phyloP scores from a whole-genome alignment of 2,329 filamentous ascomycete genomes.

The Podosphaera xanthii region DNA sequence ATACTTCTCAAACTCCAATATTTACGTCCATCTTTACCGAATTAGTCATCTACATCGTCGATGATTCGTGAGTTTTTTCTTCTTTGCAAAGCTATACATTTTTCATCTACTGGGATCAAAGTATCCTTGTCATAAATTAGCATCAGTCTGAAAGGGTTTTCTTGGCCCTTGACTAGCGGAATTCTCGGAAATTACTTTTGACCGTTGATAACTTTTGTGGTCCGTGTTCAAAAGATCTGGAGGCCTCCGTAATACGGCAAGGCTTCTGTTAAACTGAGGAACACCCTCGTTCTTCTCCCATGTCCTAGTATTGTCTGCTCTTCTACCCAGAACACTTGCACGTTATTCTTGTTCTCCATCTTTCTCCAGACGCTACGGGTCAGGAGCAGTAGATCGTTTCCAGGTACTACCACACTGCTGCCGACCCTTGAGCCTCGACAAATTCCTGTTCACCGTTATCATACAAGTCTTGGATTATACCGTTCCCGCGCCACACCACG shows the following conservation, averaged over 20 bases:
- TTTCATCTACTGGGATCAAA: neutral
- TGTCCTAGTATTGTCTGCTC: constrained; percentile 7
- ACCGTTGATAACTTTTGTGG: constrained; percentile 12
- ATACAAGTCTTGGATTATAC: constrained; percentile 4
- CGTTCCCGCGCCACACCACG: constrained; percentile 12
- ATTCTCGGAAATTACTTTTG: constrained; percentile 14
- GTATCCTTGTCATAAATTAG: neutral
- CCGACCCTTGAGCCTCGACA: constrained; percentile 14
- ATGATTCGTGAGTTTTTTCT: constrained; percentile 12
- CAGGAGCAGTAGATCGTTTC: constrained; percentile 13
- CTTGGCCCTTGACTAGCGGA: constrained; percentile 11
- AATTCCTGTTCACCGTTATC: neutral
- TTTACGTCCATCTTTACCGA: constrained; percentile 1
- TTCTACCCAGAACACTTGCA: neutral
- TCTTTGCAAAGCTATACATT: constrained; percentile 8
- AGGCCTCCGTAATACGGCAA: constrained; percentile 13
- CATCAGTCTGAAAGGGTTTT: constrained; percentile 8
- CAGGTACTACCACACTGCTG: constrained; percentile 12
- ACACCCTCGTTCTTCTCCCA: constrained; percentile 15
- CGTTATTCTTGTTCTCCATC: constrained; percentile 6
- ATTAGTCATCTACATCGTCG: constrained; percentile 5
- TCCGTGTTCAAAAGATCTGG: constrained; percentile 8
- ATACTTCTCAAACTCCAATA: neutral
- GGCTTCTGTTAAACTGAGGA: constrained; percentile 16
- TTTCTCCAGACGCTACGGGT: constrained; percentile 6